phyloP scores from a whole-genome alignment of 495 filamentous ascomycete species.

The Tricharina praecox region DNA sequence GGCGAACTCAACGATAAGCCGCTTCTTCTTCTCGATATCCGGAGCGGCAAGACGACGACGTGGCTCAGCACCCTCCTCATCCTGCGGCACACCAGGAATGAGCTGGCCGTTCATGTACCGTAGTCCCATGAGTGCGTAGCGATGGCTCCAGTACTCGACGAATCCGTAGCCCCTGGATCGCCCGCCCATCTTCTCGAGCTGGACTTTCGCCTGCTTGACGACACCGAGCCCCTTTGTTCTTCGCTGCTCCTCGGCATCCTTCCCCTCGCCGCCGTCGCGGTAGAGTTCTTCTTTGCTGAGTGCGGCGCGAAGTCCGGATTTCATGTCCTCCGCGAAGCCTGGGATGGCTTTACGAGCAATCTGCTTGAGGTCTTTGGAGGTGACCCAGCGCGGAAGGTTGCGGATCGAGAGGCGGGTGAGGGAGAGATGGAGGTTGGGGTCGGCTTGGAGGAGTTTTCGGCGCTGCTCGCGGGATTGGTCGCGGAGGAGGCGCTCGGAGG shows the following conservation, averaged over 20 bases:
- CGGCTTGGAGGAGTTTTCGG: slow-evolving; percentile 72
- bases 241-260: slow-evolving; percentile 53
- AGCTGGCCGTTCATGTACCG: slow-evolving; percentile 81
- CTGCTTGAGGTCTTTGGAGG: slow-evolving; percentile 76
- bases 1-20: slow-evolving; percentile 89
- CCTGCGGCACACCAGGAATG: slow-evolving; percentile 31
- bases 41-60: slow-evolving; percentile 11
- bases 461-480: slow-evolving; percentile 78
- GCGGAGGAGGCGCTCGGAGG: slow-evolving; percentile 69
- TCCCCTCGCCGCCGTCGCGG: slow-evolving; percentile 63
- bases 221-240: slow-evolving; percentile 78
- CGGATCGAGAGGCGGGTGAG: slow-evolving; percentile 86
- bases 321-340: slow-evolving; percentile 82
- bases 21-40: slow-evolving; percentile 53
- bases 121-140: slow-evolving; percentile 87
- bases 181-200: slow-evolving; percentile 68
- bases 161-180: slow-evolving; percentile 89
- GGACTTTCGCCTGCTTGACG: slow-evolving; percentile 86
- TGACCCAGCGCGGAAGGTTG: slow-evolving; percentile 72
- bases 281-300: slow-evolving; percentile 74
- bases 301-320: slow-evolving; percentile 47
- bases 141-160: slow-evolving; percentile 88
- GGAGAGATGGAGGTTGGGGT: slow-evolving; percentile 75
- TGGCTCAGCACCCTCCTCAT: slow-evolving; percentile 6
- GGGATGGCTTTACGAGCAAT: slow-evolving; percentile 80